Evolutionary conservation across 2,329 filamentous ascomycete genomes (phyloP).

Genomic region (Cladophialophora exuberans): DNA sequence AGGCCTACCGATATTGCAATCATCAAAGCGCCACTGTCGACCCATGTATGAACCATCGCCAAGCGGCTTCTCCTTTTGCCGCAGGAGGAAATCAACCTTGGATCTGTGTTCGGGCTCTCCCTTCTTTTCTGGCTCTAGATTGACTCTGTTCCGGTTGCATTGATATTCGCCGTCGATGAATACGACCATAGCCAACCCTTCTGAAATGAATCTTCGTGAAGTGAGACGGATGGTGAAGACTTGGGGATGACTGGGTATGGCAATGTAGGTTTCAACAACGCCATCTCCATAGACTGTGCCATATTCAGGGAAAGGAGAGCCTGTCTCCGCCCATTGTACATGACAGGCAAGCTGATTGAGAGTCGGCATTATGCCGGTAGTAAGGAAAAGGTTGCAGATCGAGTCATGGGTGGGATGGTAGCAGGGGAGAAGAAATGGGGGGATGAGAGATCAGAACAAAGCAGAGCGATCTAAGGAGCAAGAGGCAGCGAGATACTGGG

Average conservation of each 20-base stretch:
- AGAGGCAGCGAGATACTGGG: neutral
- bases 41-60: constrained; percentile 53
- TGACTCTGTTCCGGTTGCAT: constrained; percentile 57
- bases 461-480: neutral
- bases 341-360: constrained; percentile 57
- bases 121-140: constrained; percentile 41
- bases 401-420: neutral
- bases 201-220: constrained; percentile 55
- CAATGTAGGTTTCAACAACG: constrained; percentile 55
- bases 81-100: constrained; percentile 53
- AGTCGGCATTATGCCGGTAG: constrained; percentile 50
- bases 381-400: neutral
- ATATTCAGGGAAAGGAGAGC: constrained; percentile 53
- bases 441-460: neutral
- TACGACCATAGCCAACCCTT: constrained; percentile 58
- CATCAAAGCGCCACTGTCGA: constrained; percentile 57
- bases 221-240: constrained; percentile 55
- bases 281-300: constrained; percentile 55
- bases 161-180: constrained; percentile 63
- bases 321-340: constrained; percentile 52
- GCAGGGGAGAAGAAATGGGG: neutral
- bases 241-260: constrained; percentile 47
- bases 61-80: constrained; percentile 58
- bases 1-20: constrained; percentile 51
- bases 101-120: constrained; percentile 37